These are phyloP conservation scores for Lagerstroemia speciosa DNA, from an alignment of 345 rosid genomes.

Conservation along the genomic window DNA sequence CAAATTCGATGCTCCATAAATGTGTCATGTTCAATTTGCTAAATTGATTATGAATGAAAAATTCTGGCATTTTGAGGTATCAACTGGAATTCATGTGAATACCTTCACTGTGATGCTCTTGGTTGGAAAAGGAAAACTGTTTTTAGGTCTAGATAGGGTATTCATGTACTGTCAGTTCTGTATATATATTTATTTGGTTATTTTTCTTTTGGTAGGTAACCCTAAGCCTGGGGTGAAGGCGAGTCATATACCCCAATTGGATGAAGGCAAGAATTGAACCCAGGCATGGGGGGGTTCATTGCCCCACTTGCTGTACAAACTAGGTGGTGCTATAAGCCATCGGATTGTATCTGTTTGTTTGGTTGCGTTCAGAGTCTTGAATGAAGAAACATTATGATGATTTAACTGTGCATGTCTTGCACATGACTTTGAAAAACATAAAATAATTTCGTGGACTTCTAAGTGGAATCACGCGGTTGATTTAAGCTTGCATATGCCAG, in stretches of 20 bases:
- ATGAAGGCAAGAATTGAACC: slow-evolving; percentile 20
- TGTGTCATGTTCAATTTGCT: neutral
- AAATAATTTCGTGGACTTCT: neutral
- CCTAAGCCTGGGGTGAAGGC: slow-evolving; percentile 25
- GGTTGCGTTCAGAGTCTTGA: neutral
- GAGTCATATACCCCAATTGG: slow-evolving; percentile 13
- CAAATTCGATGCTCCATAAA: neutral
- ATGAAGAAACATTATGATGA: neutral
- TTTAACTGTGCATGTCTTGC: neutral
- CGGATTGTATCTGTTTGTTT: neutral
- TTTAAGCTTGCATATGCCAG: neutral
- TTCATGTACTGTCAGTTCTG: slow-evolving; percentile 8
- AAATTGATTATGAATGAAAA: neutral
- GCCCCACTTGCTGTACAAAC: slow-evolving; percentile 3
- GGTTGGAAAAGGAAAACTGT: neutral
- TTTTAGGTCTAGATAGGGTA: neutral
- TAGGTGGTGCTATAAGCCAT: slow-evolving; percentile 5
- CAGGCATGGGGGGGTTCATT: slow-evolving; percentile 16
- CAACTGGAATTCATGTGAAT: neutral
- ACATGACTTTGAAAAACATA: neutral
- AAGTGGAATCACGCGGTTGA: neutral
- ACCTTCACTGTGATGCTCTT: neutral
- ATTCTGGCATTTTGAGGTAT: neutral
- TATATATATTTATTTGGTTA: slow-evolving; percentile 19
- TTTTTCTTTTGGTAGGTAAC: slow-evolving; percentile 19